Conservation (phyloP, 2,329 filamentous ascomycete genomes). For the Parafenestella ontariensis region DNA sequence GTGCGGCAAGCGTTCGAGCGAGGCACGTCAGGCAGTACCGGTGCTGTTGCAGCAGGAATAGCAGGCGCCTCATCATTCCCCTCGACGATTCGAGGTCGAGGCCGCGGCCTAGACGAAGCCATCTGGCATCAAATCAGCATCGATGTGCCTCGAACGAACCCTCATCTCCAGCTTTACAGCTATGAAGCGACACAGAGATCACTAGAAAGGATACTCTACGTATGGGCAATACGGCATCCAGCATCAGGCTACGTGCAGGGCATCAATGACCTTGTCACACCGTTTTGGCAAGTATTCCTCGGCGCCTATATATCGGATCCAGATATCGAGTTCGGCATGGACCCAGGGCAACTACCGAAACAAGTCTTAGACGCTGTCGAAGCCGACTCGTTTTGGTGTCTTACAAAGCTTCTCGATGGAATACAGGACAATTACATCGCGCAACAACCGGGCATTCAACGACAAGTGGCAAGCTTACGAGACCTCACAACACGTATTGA, state of each 20-base stretch:
- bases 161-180: slow-evolving; percentile 91
- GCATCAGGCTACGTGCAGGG: slow-evolving; percentile 98
- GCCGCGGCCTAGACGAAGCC: slow-evolving; percentile 88
- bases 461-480: slow-evolving; percentile 86
- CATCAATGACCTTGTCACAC: slow-evolving; percentile 97
- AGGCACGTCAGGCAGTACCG: slow-evolving; percentile 52
- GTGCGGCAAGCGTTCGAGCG: slow-evolving; percentile 73
- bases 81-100: slow-evolving; percentile 63
- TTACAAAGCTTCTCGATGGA: slow-evolving; percentile 96
- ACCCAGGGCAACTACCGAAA: slow-evolving; percentile 90
- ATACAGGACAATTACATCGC: slow-evolving; percentile 99
- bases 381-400: slow-evolving; percentile 97
- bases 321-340: slow-evolving; percentile 93
- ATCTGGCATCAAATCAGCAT: slow-evolving; percentile 99
- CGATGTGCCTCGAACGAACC: slow-evolving; percentile 94
- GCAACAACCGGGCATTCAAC: slow-evolving; percentile 93
- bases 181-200: slow-evolving; percentile 96
- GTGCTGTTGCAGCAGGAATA: slow-evolving; percentile 60
- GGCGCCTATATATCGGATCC: slow-evolving; percentile 94
- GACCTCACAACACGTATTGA: slow-evolving; percentile 94
- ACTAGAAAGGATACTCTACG: slow-evolving; percentile 90
- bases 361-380: slow-evolving; percentile 95
- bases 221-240: slow-evolving; percentile 97
- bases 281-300: slow-evolving; percentile 97
- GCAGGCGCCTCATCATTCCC: slow-evolving; percentile 52